These are phyloP conservation scores for Talaromyces ruber DNA, from an alignment of 495 filamentous ascomycete genomes.

Conservation along the genomic window DNA sequence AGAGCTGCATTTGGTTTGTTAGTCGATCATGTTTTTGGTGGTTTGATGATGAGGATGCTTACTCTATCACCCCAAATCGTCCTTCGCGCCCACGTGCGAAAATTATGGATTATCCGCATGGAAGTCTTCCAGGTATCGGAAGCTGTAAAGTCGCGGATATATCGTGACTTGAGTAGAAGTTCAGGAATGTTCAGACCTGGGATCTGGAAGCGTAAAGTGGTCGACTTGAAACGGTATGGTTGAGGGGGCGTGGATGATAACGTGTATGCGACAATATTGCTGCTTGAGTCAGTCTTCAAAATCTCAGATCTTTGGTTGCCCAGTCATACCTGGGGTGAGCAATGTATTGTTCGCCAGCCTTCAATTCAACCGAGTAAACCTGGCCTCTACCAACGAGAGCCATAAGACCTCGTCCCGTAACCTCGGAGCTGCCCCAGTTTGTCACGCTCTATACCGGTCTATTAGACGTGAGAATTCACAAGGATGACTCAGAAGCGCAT, in stretches of 20 bases:
- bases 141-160: conserved; percentile 59
- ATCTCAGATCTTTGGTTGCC: neutral
- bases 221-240: conserved; percentile 79
- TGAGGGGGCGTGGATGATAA: conserved; percentile 56
- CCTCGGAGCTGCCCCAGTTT: conserved; percentile 82
- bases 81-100: conserved; percentile 66
- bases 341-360: conserved; percentile 75
- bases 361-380: conserved; percentile 71
- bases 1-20: conserved; percentile 44
- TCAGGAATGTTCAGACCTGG: conserved; percentile 50
- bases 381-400: conserved; percentile 80
- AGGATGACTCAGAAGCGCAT: conserved; percentile 11
- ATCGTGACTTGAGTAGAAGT: conserved; percentile 53
- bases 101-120: conserved; percentile 46
- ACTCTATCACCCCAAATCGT: conserved; percentile 91
- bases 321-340: conserved; percentile 62
- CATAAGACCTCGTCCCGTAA: conserved; percentile 80
- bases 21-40: neutral
- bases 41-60: conserved; percentile 8
- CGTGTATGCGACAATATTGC: conserved; percentile 85
- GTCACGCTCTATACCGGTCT: conserved; percentile 54
- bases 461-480: conserved; percentile 19
- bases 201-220: conserved; percentile 67
- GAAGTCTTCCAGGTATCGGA: conserved; percentile 63
- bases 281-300: conserved; percentile 18